These are phyloP conservation scores for Jaapia argillacea DNA, from an alignment of 768 basidiomycete species.

Conservation along the genomic window DNA sequence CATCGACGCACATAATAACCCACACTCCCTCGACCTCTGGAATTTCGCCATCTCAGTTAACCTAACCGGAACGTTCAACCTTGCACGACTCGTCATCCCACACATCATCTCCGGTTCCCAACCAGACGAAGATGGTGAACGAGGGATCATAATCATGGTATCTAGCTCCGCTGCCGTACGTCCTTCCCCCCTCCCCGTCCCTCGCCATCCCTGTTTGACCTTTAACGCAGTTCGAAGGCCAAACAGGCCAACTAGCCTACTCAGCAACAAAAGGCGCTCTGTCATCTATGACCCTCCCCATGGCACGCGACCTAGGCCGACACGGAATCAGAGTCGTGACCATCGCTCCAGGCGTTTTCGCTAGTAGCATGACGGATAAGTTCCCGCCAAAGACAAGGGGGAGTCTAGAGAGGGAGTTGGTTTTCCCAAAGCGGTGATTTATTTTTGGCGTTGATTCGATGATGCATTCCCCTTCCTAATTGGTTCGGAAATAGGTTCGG, in stretches of 20 bases:
- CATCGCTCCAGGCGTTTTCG: constrained; percentile 46
- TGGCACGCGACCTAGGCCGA: constrained; percentile 47
- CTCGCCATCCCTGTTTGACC: background rate
- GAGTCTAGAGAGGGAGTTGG: constrained; percentile 11
- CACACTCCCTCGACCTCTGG: constrained; percentile 43
- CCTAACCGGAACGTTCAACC: constrained; percentile 48
- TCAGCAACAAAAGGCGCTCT: constrained; percentile 47
- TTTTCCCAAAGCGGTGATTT: constrained; percentile 17
- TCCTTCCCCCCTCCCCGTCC: background rate
- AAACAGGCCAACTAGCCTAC: constrained; percentile 49
- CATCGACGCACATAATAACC: constrained; percentile 33
- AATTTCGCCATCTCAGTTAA: constrained; percentile 43
- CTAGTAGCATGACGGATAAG: constrained; percentile 24
- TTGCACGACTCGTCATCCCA: constrained; percentile 42
- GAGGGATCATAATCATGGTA: constrained; percentile 49
- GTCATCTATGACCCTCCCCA: constrained; percentile 46
- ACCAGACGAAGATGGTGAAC: constrained; percentile 40
- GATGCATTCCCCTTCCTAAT: background rate
- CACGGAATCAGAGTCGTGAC: constrained; percentile 45
- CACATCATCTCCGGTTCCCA: constrained; percentile 35
- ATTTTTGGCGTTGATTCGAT: background rate
- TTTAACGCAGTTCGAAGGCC: constrained; percentile 36
- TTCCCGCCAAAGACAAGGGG: constrained; percentile 17
- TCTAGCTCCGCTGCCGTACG: constrained; percentile 38
- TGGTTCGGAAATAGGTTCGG: constrained; percentile 20